Base-by-base conservation (phyloP, 371 early-diverging fungal genomes). In the Apophysomyces elegans region DNA sequence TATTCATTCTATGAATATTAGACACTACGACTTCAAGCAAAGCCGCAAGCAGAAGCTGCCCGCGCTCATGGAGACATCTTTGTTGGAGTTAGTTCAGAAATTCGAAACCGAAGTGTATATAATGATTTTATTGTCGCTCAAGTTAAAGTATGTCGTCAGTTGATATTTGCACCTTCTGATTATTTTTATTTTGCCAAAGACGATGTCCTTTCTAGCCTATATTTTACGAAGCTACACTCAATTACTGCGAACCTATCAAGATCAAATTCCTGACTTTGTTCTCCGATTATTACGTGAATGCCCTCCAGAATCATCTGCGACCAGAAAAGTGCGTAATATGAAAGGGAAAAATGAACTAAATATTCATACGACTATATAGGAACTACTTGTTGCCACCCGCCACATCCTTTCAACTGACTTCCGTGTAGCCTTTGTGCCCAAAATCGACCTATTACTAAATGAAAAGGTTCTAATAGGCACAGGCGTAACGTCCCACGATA, bases 121-220 rank as follows among this genome's bases (percentile, higher is more conserved):
- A 84, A 86, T 16, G 97, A 96, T 56, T 91, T 95, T 70, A 93
- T 94, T 61, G 88, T 91, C 7, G 86, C 93, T 14, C 97, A 96
- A 84, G 93, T 94, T 43, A 95, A 95, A 86, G 90, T 90, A 76
- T 35, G 38, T 7, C 11, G 6, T 35, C 2, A 56, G 21, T 7
- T 39, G 39, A 56, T 39, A 36, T 32, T 26, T 56, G 38, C 11
- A 46, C 44, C 21, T 2, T 11, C 8, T n/a, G 21, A 21, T n/a
- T 2, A 7, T 21, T 50, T 11, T 5, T 6, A 21, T 18, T 16
- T 50, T 26, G 7, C 16, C n/a, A 50, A 71, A 97, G 89, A 98
- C 97, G 9, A 90, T 97, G 77, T 96, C 97, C 1, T 98, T 98
- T 75, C 75, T 99, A 61, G 97, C 99, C 0, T 97, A 96, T 72